Base-by-base conservation (phyloP, 345 rosid species). In the Arabidopsis thaliana region DNA sequence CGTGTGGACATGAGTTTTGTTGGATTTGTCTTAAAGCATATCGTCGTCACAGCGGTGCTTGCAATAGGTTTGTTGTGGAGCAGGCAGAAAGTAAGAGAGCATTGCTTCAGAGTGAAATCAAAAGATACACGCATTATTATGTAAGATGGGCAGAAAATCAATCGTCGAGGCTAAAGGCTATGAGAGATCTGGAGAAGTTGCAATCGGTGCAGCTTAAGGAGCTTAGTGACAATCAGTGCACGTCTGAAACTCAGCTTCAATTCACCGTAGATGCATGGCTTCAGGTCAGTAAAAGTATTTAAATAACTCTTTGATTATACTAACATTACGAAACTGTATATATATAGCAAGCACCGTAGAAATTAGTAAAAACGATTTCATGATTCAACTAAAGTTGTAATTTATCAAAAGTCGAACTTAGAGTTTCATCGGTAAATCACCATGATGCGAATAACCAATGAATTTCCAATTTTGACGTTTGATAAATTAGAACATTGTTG, bases 261-360 rank as follows among this genome's bases (percentile, higher is more conserved):
- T 92, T 89, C 84, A 90, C 80, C 40, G 77, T 82, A 65, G 97
- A 92, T 36, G 96, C 96, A 23, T 92, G 91, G 91, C 87, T 85
- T 77, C 97, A 89, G 96, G 80, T 77, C 38, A 71, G 67, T 38
- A 16, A 30, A 23, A 58, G 85, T 83, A 53, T 24, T 37, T 51
- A 6, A 28, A 3, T 28, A 28, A 28, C 32, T 28, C 32, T 28
- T 4, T 28, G 32, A 28, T 28, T 51, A 16, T 16, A 16, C 11
- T 36, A 22, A 12, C 33, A 32, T 32, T 30, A 2, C 32, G 1
- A 63, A 34, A 16, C 20, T 16, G 20, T 16, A 16, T 16, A 16
- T 16, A 16, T 16, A 16, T 16, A 16, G 20, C 20, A 16, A 16
- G 20, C 20, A 16, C 20, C 20, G 20, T 16, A 50, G 2, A 23